Conservation (phyloP, 768 basidiomycete genomes). For the Rhodotorula diobovata region DNA sequence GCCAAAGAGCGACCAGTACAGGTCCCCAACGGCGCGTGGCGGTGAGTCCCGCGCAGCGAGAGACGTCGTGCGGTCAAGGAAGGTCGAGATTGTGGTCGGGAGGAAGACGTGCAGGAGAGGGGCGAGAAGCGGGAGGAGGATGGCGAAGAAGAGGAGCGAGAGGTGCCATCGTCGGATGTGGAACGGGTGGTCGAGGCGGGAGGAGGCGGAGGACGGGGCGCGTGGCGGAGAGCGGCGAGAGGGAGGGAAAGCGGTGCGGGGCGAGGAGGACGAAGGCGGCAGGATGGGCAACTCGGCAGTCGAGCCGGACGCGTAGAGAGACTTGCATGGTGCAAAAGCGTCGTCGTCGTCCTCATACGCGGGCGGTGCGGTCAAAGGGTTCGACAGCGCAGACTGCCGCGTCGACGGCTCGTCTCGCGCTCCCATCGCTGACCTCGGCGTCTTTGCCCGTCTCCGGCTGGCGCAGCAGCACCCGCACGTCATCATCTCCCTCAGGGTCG, state of each 20-base stretch:
- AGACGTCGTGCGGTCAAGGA: slow-evolving; percentile 9
- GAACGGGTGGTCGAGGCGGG: slow-evolving; percentile 13
- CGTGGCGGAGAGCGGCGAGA: background rate
- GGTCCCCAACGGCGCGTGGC: slow-evolving; percentile 19
- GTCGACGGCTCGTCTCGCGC: background rate
- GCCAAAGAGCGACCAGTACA: slow-evolving; percentile 43
- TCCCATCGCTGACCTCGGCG: background rate
- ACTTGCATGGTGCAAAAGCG: background rate
- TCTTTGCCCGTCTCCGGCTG: background rate
- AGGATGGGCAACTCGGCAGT: background rate
- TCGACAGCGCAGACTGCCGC: background rate
- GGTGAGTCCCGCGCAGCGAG: slow-evolving; percentile 5
- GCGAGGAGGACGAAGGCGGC: background rate
- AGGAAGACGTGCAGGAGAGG: slow-evolving; percentile 25
- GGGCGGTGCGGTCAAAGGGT: background rate
- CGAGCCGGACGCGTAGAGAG: background rate
- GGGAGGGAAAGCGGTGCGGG: background rate
- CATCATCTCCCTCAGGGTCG: background rate
- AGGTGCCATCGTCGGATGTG: slow-evolving; percentile 26
- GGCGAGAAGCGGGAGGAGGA: slow-evolving; percentile 29
- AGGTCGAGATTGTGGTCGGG: slow-evolving; percentile 25
- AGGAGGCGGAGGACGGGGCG: background rate
- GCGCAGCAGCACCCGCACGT: slow-evolving; percentile 19
- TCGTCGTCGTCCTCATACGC: background rate
- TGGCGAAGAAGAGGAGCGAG: slow-evolving; percentile 20